A percentile compares a stretch with the other conserved stretches of the same genome.
phyloP scores from a whole-genome alignment of 192 early-diverging fungal genomes.

The Pilobolus umbonatus region DNA sequence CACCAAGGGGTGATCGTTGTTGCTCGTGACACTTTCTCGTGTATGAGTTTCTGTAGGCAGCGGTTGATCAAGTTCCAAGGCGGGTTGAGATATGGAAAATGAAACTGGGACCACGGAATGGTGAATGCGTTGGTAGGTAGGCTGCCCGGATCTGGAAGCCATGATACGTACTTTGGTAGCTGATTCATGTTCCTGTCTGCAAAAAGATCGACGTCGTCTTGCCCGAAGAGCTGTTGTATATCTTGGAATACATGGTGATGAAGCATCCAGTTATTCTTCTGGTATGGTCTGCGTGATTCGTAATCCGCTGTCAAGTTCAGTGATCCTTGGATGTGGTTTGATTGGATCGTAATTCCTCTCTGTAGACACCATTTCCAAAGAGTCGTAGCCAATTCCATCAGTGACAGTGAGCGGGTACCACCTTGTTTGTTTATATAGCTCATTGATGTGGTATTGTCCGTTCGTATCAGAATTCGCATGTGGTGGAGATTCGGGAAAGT shows the following conservation, averaged over 20 bases:
- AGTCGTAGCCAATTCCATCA: slow-evolving; percentile 20
- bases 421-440: slow-evolving; percentile 17
- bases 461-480: not conserved
- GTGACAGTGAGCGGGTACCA: slow-evolving; percentile 6
- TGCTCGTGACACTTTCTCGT: not conserved
- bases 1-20: not conserved
- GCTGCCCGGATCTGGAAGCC: not conserved
- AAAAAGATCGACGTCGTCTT: slow-evolving; percentile 12
- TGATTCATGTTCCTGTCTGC: slow-evolving; percentile 8
- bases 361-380: slow-evolving; percentile 4
- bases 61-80: slow-evolving; percentile 9
- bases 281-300: not conserved
- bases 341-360: not conserved
- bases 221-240: not conserved
- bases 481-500: not conserved
- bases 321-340: slow-evolving; percentile 1
- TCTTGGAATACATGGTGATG: not conserved
- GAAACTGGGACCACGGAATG: not conserved
- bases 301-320: slow-evolving; percentile 5
- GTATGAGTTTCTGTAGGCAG: not conserved
- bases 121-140: not conserved
- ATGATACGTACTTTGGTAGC: slow-evolving; percentile 19
- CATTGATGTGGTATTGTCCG: slow-evolving; percentile 10
- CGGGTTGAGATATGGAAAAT: not conserved
- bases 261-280: slow-evolving; percentile 14